phyloP scores from a whole-genome alignment of 768 basidiomycete species.

The Exidia glandulosa region DNA sequence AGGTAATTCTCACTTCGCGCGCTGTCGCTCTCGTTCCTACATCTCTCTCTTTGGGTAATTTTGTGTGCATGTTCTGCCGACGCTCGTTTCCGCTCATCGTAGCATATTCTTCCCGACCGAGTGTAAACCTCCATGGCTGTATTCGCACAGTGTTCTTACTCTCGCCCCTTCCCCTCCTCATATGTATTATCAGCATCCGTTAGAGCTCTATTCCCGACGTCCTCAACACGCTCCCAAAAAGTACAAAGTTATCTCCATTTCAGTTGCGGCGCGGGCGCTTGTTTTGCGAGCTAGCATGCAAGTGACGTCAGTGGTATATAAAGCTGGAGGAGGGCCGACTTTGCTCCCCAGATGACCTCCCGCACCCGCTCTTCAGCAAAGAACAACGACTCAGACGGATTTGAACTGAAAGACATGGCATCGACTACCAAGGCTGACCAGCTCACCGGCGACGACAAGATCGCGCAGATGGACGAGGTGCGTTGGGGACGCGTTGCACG shows the following conservation, averaged over 20 bases:
- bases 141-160: not conserved
- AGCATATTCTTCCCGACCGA: not conserved
- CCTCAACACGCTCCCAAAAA: not conserved
- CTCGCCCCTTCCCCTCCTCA: not conserved
- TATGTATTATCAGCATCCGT: not conserved
- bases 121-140: not conserved
- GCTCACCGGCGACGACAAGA: not conserved
- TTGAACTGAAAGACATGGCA: not conserved
- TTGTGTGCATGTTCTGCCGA: too few relatives aligned
- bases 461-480: constrained; percentile 1
- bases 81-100: too few relatives aligned
- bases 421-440: not conserved
- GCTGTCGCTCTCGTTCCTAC: too few relatives aligned
- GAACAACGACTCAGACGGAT: not conserved
- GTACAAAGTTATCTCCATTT: too few relatives aligned
- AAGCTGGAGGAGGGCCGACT: not conserved
- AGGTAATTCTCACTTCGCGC: not conserved
- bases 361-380: not conserved
- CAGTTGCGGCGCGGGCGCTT: not conserved
- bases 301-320: not conserved
- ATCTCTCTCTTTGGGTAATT: not conserved
- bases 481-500: too few relatives aligned
- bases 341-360: not conserved
- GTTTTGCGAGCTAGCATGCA: not conserved
- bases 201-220: not conserved